Percentiles rank a stretch among this genome's conserved stretches.
phyloP scores from a whole-genome alignment of 768 basidiomycete species.

The Saitozyma sp. region DNA sequence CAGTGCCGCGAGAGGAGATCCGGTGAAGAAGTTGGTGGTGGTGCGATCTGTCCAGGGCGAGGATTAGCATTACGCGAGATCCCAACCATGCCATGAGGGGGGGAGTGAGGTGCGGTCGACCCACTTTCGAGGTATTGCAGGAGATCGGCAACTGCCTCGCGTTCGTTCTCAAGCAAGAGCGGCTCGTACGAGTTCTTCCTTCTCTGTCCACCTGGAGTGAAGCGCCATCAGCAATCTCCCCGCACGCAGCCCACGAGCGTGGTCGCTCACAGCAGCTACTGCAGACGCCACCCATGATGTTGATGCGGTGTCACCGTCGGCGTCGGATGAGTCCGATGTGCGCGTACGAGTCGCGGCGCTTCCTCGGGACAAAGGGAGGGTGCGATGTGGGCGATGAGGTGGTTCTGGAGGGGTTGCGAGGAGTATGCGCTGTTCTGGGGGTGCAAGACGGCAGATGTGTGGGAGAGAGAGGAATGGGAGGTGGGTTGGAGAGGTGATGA shows the following conservation, averaged over 20 bases:
- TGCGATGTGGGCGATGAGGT: neutral
- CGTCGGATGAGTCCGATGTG: neutral
- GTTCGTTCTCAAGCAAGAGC: constrained; percentile 61
- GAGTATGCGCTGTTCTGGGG: too few species aligned
- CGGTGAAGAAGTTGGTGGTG: constrained; percentile 97
- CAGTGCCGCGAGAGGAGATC: constrained; percentile 84
- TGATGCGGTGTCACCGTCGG: too few species aligned
- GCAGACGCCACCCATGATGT: constrained; percentile 32
- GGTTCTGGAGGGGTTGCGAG: too few species aligned
- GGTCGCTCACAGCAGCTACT: constrained; percentile 34
- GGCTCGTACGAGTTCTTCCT: constrained; percentile 53
- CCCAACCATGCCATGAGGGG: constrained; percentile 1
- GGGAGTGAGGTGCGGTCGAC: constrained; percentile 53
- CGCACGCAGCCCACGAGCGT: neutral
- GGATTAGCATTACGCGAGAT: constrained; percentile 3
- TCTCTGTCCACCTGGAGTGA: constrained; percentile 37
- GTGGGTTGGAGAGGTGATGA: neutral
- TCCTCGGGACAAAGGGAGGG: constrained; percentile 9
- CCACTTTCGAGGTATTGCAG: constrained; percentile 96
- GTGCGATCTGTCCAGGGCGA: constrained; percentile 71
- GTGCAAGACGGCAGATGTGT: too few species aligned
- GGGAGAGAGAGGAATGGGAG: too few species aligned
- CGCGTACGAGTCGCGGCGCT: too few species aligned
- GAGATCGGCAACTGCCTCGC: constrained; percentile 96
- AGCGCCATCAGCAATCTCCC: constrained; percentile 6